These are phyloP conservation scores for Irpex rosettiformis DNA, from an alignment of 1,284 basidiomycete species.

Conservation along the genomic window DNA sequence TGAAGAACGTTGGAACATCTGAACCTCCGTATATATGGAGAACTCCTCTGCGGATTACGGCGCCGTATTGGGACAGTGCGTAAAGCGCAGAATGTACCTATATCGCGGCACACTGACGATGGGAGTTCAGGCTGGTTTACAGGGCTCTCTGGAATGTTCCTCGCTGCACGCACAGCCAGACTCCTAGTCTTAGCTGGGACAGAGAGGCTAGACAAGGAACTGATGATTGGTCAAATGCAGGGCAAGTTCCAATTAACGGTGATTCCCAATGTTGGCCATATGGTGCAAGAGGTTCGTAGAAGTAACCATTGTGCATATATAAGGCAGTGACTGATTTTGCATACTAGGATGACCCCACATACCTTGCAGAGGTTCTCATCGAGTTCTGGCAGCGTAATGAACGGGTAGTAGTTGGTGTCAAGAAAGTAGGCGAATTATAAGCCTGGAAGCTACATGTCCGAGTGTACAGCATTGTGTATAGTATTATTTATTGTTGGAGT, in stretches of 20 bases:
- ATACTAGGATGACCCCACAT: conserved; percentile 77
- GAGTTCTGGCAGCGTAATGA: conserved; percentile 94
- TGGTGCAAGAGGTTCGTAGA: conserved; percentile 82
- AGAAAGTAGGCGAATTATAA: conserved; percentile 75
- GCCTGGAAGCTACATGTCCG: not conserved
- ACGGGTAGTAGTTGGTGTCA: conserved; percentile 64
- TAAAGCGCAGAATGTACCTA: conserved; percentile 25
- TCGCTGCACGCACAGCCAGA: conserved; percentile 75
- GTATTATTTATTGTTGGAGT: not conserved
- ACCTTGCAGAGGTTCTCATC: conserved; percentile 75
- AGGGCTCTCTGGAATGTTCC: conserved; percentile 77
- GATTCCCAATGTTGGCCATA: conserved; percentile 85
- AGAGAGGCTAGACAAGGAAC: conserved; percentile 86
- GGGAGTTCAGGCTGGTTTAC: conserved; percentile 88
- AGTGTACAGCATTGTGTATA: not conserved
- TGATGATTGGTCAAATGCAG: conserved; percentile 99
- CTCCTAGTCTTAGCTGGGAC: conserved; percentile 90
- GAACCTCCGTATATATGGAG: conserved; percentile 64
- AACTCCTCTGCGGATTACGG: conserved; percentile 80
- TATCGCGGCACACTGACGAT: not conserved
- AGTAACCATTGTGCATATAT: not conserved
- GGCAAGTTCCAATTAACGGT: conserved; percentile 96
- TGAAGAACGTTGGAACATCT: conserved; percentile 36
- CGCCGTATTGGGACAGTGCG: conserved; percentile 87
- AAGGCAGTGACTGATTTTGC: not conserved